Percentiles rank a stretch among this genome's conserved stretches.
Evolutionary conservation across 148 eudicot species (phyloP).

Genomic region (Chenopodium quinoa): DNA sequence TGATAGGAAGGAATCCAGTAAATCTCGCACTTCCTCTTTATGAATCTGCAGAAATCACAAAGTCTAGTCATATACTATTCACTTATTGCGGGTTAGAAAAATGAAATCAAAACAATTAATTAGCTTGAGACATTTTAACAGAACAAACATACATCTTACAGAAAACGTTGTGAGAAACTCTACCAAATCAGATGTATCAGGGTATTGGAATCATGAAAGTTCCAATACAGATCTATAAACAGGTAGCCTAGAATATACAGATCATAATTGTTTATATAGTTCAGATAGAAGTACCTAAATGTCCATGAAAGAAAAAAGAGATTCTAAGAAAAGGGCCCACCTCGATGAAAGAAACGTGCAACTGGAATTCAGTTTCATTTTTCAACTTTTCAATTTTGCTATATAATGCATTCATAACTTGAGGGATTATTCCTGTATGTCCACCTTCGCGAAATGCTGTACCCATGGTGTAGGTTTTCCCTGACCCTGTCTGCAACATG

Average conservation of each 20-base stretch:
- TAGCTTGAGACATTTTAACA: not conserved
- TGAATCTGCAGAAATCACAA: conserved; percentile 59
- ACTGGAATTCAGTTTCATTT: conserved; percentile 72
- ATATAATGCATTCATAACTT: conserved; percentile 79
- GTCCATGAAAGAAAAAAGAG: not conserved
- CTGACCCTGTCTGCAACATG: conserved; percentile 88
- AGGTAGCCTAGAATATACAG: not conserved
- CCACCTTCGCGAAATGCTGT: conserved; percentile 77
- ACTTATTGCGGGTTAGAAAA: not conserved
- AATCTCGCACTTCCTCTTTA: conserved; percentile 95
- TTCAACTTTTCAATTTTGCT: conserved; percentile 72
- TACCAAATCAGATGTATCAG: not conserved
- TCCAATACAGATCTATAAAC: not conserved
- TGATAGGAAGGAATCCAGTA: conserved; percentile 61
- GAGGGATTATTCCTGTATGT: conserved; percentile 80
- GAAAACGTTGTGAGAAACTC: not conserved
- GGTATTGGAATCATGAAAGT: not conserved
- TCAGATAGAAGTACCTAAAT: not conserved
- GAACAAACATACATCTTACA: not conserved
- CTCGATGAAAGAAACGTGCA: conserved; percentile 98
- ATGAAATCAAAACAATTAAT: not conserved
- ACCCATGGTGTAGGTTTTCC: conserved; percentile 99
- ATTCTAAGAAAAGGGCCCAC: conserved; percentile 33
- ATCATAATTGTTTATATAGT: not conserved
- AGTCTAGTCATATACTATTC: conserved; percentile 25